Percentiles rank a stretch among this genome's conserved stretches.
These are phyloP conservation scores for Blastobotrys parvus DNA, from an alignment of 805 yeast genomes.

Conservation along the genomic window DNA sequence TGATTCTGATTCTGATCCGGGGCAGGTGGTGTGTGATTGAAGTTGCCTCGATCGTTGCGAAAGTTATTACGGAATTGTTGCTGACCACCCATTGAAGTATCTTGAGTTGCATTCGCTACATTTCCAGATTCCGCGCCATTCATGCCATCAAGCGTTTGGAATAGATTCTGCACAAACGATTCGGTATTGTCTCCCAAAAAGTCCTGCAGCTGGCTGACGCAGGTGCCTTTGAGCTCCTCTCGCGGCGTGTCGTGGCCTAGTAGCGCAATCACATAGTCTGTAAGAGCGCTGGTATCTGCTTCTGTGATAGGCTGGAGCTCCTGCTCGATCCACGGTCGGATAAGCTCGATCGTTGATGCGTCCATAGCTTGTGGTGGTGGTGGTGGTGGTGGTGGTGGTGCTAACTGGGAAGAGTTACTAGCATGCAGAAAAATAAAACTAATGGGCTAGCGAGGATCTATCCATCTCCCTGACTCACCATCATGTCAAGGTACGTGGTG, in stretches of 20 bases:
- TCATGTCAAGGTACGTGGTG: no score
- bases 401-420: no score
- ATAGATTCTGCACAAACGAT: constrained; percentile 29
- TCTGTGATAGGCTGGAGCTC: constrained; percentile 23
- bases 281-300: constrained; percentile 35
- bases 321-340: constrained; percentile 19
- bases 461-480: no score
- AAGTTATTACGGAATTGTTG: constrained; percentile 23
- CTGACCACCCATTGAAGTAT: no score
- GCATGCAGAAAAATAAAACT: no score
- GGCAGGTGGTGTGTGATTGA: neutral
- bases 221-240: constrained; percentile 27
- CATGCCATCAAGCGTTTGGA: constrained; percentile 22
- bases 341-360: neutral
- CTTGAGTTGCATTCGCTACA: constrained; percentile 5
- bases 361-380: constrained; percentile 2
- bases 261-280: constrained; percentile 39
- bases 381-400: no score
- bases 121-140: neutral
- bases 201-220: constrained; percentile 33
- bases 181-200: constrained; percentile 30
- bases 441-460: no score
- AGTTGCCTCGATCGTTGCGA: constrained; percentile 10
- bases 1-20: neutral
- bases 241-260: constrained; percentile 31